Evolutionary conservation across 768 basidiomycete species (phyloP).

Genomic region (Stropharia rugosoannulata): DNA sequence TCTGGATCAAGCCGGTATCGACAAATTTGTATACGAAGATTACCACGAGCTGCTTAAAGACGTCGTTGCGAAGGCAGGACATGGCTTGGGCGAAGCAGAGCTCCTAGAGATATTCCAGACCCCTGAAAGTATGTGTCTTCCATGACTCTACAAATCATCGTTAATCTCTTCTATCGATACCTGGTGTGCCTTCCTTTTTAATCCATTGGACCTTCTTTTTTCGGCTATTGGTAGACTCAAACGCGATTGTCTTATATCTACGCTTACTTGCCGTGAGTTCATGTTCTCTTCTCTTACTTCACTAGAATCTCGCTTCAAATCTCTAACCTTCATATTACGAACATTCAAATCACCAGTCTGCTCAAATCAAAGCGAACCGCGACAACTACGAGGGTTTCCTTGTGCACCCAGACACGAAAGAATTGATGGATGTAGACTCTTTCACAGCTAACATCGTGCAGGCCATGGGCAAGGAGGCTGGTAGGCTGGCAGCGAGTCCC

Average conservation of each 20-base stretch:
- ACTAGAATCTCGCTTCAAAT: background rate
- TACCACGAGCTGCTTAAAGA: conserved; percentile 65
- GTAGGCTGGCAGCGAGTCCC: conserved; percentile 29
- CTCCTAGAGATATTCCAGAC: conserved; percentile 56
- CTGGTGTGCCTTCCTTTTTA: background rate
- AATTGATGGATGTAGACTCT: conserved; percentile 50
- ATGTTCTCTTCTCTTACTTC: conserved; percentile 9
- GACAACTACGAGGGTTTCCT: conserved; percentile 71
- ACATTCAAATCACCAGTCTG: conserved; percentile 40
- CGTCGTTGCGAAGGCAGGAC: conserved; percentile 43
- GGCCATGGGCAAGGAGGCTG: conserved; percentile 74
- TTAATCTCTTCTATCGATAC: too few relatives aligned
- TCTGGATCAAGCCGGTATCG: conserved; percentile 61
- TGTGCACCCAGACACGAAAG: conserved; percentile 69
- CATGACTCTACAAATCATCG: background rate
- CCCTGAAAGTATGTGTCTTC: conserved; percentile 38
- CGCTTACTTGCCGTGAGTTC: conserved; percentile 63
- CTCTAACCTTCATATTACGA: background rate
- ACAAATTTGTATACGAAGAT: conserved; percentile 69
- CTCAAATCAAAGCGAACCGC: conserved; percentile 69
- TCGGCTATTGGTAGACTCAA: conserved; percentile 43
- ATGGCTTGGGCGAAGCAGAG: conserved; percentile 33
- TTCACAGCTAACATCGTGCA: conserved; percentile 85
- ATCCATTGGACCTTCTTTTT: background rate
- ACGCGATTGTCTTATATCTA: conserved; percentile 77